These are phyloP conservation scores for Sporobolomyces roseus DNA, from an alignment of 768 basidiomycete species.

Conservation along the genomic window DNA sequence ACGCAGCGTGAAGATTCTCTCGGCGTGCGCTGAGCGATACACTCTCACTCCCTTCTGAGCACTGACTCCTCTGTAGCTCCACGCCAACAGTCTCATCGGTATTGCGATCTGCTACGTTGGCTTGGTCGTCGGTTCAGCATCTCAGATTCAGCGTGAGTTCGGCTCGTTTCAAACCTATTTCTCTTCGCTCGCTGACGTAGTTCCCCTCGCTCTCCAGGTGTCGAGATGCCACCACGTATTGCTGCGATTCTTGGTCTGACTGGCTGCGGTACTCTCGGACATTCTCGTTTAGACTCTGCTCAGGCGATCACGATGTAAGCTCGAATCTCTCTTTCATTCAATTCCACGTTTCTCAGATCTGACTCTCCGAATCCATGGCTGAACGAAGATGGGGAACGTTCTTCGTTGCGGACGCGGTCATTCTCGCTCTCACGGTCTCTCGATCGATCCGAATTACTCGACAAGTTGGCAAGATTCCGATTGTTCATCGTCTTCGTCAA, in stretches of 20 bases:
- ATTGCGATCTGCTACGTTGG: too few species aligned
- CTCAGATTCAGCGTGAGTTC: too few species aligned
- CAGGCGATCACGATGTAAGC: background rate
- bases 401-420: background rate
- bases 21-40: background rate
- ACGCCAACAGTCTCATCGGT: background rate
- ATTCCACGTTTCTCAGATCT: background rate
- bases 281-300: background rate
- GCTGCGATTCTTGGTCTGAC: background rate
- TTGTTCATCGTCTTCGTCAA: background rate
- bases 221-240: background rate
- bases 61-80: background rate
- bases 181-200: too few species aligned
- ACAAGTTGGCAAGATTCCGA: background rate
- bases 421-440: background rate
- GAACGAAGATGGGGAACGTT: background rate
- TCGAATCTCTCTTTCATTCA: background rate
- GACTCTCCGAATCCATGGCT: too few species aligned
- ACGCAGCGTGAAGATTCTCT: background rate
- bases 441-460: background rate
- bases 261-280: conserved; percentile 5
- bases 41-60: background rate
- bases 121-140: too few species aligned
- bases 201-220: too few species aligned
- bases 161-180: too few species aligned